Percentiles rank a stretch among this genome's conserved stretches.
These are phyloP conservation scores for Claviceps cyperi DNA, from an alignment of 2,329 filamentous ascomycete species.

Conservation along the genomic window DNA sequence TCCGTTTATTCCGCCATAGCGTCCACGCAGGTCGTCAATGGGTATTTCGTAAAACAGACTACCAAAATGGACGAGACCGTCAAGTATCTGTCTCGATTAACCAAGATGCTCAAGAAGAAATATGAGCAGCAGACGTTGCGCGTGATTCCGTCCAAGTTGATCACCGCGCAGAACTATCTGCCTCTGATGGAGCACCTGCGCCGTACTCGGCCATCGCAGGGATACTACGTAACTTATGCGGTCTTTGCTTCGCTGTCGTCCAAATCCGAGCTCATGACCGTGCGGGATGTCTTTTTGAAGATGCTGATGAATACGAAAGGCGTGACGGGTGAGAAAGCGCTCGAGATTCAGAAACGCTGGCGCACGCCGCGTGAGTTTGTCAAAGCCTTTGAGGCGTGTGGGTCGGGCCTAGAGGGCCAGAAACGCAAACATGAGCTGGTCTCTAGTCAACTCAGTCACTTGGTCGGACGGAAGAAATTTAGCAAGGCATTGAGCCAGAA, in stretches of 20 bases:
- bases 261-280: conserved; percentile 59
- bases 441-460: conserved; percentile 35
- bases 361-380: conserved; percentile 57
- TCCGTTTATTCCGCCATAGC: conserved; percentile 59
- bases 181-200: conserved; percentile 46
- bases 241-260: conserved; percentile 59
- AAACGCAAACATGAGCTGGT: conserved; percentile 49
- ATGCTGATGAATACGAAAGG: conserved; percentile 75
- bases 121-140: conserved; percentile 45
- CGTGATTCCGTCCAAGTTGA: conserved; percentile 50
- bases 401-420: conserved; percentile 29
- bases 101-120: conserved; percentile 46
- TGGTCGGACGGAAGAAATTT: conserved; percentile 57
- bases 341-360: conserved; percentile 71
- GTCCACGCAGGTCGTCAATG: conserved; percentile 63
- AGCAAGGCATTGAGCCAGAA: conserved; percentile 50
- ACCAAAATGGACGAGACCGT: conserved; percentile 65
- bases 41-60: conserved; percentile 66
- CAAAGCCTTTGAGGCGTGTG: conserved; percentile 50
- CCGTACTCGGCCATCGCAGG: conserved; percentile 30
- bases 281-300: conserved; percentile 64
- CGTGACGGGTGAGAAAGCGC: conserved; percentile 61
- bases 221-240: conserved; percentile 52
- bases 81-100: conserved; percentile 60
- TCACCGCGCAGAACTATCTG: conserved; percentile 52